These are phyloP conservation scores for Kluyveromyces lactis DNA, from an alignment of 805 yeast species.

Conservation along the genomic window DNA sequence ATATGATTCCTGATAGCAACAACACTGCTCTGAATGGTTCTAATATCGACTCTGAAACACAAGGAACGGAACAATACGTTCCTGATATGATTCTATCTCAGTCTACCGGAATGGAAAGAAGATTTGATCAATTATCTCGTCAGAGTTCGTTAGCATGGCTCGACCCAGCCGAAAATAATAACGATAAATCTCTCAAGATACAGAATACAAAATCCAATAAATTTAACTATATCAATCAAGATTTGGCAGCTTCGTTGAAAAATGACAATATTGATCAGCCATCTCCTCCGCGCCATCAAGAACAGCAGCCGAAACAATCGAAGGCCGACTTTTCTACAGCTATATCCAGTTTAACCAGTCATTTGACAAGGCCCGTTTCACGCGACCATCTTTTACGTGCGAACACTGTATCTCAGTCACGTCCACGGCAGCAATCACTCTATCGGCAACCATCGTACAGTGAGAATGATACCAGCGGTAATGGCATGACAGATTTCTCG, in stretches of 20 bases:
- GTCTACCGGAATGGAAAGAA: conserved; percentile 43
- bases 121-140: conserved; percentile 28
- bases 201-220: conserved; percentile 7
- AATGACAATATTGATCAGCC: background rate
- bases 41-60: background rate
- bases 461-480: background rate
- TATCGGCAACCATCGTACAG: background rate
- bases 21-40: background rate
- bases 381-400: conserved; percentile 7
- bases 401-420: background rate
- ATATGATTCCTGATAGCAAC: too few species aligned
- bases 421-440: background rate
- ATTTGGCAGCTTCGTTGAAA: conserved; percentile 7
- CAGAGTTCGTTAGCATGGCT: conserved; percentile 17
- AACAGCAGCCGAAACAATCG: conserved; percentile 4
- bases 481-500: conserved; percentile 27
- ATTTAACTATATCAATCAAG: conserved; percentile 14
- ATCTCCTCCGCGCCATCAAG: background rate
- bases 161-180: background rate
- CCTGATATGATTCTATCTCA: conserved; percentile 43
- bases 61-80: conserved; percentile 24
- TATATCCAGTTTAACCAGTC: conserved; percentile 26
- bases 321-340: conserved; percentile 21
- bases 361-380: conserved; percentile 19
- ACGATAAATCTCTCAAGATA: conserved; percentile 4